phyloP scores from a whole-genome alignment of 805 yeast species.

The Starmerella davenportii region DNA sequence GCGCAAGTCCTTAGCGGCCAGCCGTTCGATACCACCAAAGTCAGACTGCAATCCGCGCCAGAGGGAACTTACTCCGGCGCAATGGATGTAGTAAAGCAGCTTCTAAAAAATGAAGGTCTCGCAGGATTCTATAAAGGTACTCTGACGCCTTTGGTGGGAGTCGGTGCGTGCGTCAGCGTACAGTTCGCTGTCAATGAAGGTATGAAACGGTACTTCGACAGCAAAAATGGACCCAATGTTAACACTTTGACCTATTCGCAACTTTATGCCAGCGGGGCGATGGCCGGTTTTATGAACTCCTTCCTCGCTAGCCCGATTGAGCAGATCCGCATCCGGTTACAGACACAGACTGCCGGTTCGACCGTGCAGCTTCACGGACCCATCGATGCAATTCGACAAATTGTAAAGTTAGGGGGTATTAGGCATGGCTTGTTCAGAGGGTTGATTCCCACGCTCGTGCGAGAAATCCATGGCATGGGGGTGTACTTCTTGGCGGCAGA shows the following conservation, averaged over 20 bases:
- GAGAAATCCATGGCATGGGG: constrained; percentile 84
- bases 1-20: constrained; percentile 93
- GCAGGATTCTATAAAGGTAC: constrained; percentile 86
- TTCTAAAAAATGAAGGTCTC: constrained; percentile 66
- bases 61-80: constrained; percentile 60
- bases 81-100: constrained; percentile 52
- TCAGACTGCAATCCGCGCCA: constrained; percentile 73
- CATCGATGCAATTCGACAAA: constrained; percentile 43
- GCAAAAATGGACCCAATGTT: constrained; percentile 20
- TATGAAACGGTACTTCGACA: constrained; percentile 63
- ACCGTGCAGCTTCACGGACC: constrained; percentile 52
- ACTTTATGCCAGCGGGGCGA: constrained; percentile 66
- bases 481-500: constrained; percentile 76
- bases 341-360: constrained; percentile 49
- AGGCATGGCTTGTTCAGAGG: constrained; percentile 56
- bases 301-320: constrained; percentile 86
- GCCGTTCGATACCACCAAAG: constrained; percentile 91
- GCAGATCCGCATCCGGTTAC: constrained; percentile 83
- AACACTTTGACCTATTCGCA: constrained; percentile 31
- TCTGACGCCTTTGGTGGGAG: constrained; percentile 75
- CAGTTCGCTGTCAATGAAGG: constrained; percentile 90
- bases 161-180: constrained; percentile 94
- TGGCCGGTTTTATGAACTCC: constrained; percentile 86
- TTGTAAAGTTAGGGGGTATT: constrained; percentile 37
- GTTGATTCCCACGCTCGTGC: constrained; percentile 55